These are phyloP conservation scores for Flaveria sonorensis DNA, from an alignment of 129 eudicot genomes.

Conservation along the genomic window DNA sequence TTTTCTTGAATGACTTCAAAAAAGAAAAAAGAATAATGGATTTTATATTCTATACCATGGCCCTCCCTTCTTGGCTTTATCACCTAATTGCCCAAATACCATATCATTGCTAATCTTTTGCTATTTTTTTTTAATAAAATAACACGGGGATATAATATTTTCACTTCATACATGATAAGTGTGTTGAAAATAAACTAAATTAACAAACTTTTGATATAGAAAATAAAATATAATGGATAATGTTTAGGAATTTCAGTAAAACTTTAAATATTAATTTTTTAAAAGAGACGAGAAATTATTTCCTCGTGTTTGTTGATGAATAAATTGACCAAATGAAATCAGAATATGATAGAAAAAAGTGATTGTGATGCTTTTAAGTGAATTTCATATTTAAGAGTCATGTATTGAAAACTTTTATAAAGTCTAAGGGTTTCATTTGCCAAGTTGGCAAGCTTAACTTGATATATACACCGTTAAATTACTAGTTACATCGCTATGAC, in stretches of 20 bases:
- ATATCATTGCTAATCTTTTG: neutral
- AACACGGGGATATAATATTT: neutral
- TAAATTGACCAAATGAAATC: neutral
- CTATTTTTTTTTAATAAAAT: neutral
- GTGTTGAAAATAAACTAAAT: neutral
- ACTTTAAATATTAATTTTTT: neutral
- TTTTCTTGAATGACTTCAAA: no score
- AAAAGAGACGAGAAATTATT: neutral
- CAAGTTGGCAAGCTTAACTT: neutral
- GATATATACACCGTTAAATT: neutral
- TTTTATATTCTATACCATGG: neutral
- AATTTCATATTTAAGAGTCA: neutral
- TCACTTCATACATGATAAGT: neutral
- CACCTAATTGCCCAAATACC: neutral
- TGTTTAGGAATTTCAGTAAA: neutral
- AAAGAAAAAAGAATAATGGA: no score
- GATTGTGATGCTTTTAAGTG: neutral
- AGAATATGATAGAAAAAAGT: neutral
- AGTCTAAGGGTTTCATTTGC: neutral
- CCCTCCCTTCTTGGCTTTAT: neutral
- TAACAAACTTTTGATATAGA: neutral
- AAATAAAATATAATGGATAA: neutral
- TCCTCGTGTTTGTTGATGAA: neutral
- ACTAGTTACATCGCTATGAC: no score
- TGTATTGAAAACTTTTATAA: neutral